Percentiles rank a stretch among this genome's conserved stretches.
Conservation (phyloP, 768 basidiomycete genomes). For the Phlebiopsis flavidoalba region DNA sequence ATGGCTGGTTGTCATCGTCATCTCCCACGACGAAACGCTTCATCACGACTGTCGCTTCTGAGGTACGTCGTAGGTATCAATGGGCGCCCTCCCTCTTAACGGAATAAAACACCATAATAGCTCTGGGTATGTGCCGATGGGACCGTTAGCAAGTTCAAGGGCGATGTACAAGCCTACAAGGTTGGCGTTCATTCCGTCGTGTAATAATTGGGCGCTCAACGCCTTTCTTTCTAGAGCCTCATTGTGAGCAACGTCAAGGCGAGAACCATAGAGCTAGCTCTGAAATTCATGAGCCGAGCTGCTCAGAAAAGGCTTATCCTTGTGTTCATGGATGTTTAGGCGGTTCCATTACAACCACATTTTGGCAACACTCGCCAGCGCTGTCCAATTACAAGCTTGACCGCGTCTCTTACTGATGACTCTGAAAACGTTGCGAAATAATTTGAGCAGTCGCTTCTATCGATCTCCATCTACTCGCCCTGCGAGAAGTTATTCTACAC, state of each 20-base stretch:
- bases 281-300: no score
- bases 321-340: no score
- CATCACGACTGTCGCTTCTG: slow-evolving; percentile 83
- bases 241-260: slow-evolving; percentile 42
- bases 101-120: slow-evolving; percentile 32
- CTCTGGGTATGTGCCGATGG: slow-evolving; percentile 92
- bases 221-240: slow-evolving; percentile 43
- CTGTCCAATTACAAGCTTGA: neutral
- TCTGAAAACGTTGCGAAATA: neutral
- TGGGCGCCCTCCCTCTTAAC: slow-evolving; percentile 4
- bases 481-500: no score
- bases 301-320: no score
- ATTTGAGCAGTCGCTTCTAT: neutral
- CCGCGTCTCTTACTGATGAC: neutral
- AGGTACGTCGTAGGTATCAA: slow-evolving; percentile 43
- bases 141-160: slow-evolving; percentile 76
- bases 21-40: slow-evolving; percentile 96
- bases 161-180: slow-evolving; percentile 92
- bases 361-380: no score
- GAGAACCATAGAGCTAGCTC: slow-evolving; percentile 15
- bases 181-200: slow-evolving; percentile 30
- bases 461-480: no score
- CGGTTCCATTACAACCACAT: no score
- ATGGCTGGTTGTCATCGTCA: slow-evolving; percentile 89
- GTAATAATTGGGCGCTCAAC: neutral